phyloP scores from a whole-genome alignment of 176 grass and related monocot genomes.

The Bolboschoenus planiculmis region DNA sequence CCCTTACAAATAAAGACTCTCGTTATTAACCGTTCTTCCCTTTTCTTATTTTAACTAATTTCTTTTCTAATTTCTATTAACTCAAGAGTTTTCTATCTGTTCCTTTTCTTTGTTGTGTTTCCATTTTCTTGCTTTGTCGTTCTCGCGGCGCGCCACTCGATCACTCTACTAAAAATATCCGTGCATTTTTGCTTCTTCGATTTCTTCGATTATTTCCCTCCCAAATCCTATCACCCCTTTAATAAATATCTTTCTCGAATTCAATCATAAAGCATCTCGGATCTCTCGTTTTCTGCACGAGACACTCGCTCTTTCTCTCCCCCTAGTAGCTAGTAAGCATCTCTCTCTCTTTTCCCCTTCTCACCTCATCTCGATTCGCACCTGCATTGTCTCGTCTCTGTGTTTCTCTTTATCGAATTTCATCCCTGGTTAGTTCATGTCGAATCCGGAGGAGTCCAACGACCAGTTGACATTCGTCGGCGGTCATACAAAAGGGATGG shows the following conservation, averaged over 20 bases:
- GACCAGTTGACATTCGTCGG: constrained; percentile 15
- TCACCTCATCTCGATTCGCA: background rate
- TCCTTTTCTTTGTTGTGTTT: background rate
- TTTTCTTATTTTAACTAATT: background rate
- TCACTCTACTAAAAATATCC: constrained; percentile 22
- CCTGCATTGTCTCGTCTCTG: background rate
- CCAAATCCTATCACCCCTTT: background rate
- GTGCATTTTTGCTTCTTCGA: background rate
- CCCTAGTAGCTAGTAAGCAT: background rate
- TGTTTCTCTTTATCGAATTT: background rate
- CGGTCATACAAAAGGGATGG: constrained; percentile 49
- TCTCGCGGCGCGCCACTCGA: constrained; percentile 7
- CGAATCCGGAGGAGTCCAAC: constrained; percentile 16
- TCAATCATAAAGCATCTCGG: background rate
- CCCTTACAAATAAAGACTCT: no score
- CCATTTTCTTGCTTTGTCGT: background rate
- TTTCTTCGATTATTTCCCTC: background rate
- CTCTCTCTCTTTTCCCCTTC: background rate
- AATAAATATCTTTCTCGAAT: background rate
- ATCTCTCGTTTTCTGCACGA: constrained; percentile 19
- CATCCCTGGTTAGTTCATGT: constrained; percentile 13
- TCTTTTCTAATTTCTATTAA: background rate
- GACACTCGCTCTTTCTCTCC: background rate
- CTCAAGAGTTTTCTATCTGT: background rate
- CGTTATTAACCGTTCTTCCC: no score